Conservation (phyloP, 2,329 filamentous ascomycete species). For the Beauveria scarabaeidicola region DNA sequence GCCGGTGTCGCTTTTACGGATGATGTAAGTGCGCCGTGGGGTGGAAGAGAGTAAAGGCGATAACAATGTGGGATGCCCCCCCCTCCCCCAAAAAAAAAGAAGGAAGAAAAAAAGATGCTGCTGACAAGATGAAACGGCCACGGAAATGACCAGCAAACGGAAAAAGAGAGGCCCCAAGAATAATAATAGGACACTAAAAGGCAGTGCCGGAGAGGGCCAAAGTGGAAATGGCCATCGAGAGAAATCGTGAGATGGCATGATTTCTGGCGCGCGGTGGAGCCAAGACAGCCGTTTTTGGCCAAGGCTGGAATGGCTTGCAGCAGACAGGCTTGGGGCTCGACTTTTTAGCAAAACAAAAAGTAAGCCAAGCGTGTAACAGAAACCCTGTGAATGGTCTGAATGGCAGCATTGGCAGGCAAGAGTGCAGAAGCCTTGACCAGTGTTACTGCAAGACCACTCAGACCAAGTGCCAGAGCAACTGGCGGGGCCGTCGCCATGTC, state of each 20-base stretch:
- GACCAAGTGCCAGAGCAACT: background rate
- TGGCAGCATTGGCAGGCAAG: background rate
- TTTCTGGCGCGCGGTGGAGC: constrained; percentile 10
- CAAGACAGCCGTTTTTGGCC: background rate
- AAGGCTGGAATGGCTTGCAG: constrained; percentile 7
- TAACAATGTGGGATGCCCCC: background rate
- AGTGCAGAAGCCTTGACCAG: background rate
- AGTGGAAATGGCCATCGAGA: constrained; percentile 8
- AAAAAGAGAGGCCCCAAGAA: background rate
- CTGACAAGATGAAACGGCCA: background rate
- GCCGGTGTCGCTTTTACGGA: background rate
- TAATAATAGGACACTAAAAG: background rate
- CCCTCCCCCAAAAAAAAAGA: background rate
- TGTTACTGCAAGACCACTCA: background rate
- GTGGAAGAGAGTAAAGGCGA: background rate
- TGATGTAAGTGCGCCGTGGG: background rate
- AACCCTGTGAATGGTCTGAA: background rate
- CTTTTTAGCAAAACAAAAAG: background rate
- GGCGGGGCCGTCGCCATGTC: constrained; percentile 3
- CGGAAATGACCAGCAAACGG: background rate
- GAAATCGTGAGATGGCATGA: constrained; percentile 11
- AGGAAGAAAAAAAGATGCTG: background rate
- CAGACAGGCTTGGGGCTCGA: background rate
- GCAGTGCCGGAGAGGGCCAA: background rate
- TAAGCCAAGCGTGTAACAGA: background rate